Conservation (phyloP, 495 filamentous ascomycete species). For the Podospora tetraspora region DNA sequence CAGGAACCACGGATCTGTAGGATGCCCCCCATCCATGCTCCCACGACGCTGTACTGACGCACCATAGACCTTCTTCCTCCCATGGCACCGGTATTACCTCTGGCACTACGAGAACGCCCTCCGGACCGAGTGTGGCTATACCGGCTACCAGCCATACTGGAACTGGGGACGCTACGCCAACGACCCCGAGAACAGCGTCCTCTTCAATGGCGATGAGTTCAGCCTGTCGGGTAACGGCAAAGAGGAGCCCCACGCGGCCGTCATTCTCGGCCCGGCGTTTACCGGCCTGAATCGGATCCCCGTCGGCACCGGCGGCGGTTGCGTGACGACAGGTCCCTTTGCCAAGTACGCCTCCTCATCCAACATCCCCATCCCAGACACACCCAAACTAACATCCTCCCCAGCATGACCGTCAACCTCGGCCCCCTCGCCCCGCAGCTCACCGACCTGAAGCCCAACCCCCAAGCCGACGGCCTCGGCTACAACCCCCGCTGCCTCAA, state of each 20-base stretch:
- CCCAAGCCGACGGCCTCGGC: slow-evolving; percentile 33
- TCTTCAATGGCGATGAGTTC: slow-evolving; percentile 30
- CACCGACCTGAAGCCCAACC: slow-evolving; percentile 38
- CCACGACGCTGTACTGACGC: not conserved
- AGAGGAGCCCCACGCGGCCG: slow-evolving; percentile 27
- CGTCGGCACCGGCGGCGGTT: slow-evolving; percentile 57
- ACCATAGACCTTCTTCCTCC: slow-evolving; percentile 55
- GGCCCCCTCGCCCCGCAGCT: slow-evolving; percentile 32
- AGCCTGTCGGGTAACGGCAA: slow-evolving; percentile 26
- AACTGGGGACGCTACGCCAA: slow-evolving; percentile 28
- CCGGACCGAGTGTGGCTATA: slow-evolving; percentile 63
- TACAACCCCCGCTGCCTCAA: slow-evolving; percentile 61
- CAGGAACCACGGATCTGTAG: slow-evolving; percentile 53
- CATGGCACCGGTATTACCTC: slow-evolving; percentile 67
- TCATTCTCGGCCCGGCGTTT: slow-evolving; percentile 23
- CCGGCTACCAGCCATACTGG: slow-evolving; percentile 39
- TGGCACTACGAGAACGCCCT: slow-evolving; percentile 61
- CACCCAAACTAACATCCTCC: not conserved
- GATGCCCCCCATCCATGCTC: slow-evolving; percentile 21
- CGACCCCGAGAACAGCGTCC: slow-evolving; percentile 22
- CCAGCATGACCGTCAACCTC: slow-evolving; percentile 23
- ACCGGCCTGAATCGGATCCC: slow-evolving; percentile 29
- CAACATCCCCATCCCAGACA: not conserved
- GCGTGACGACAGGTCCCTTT: slow-evolving; percentile 58
- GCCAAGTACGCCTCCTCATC: slow-evolving; percentile 25